Conservation (phyloP, 2,329 filamentous ascomycete genomes). For the Ophiostoma ulmi region DNA sequence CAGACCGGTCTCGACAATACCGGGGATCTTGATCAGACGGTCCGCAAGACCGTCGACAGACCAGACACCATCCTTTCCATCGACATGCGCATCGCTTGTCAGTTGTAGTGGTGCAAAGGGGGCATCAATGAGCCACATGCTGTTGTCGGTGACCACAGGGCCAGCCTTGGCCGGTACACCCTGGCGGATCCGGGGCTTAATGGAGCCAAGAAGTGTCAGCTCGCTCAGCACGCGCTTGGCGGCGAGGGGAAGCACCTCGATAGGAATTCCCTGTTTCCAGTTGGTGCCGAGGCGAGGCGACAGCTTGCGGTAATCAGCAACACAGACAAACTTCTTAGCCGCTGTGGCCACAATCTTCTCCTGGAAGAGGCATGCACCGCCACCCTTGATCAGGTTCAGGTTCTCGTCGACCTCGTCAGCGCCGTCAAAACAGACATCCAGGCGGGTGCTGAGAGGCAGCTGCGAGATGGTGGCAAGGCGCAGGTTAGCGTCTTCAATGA, state of each 20-base stretch:
- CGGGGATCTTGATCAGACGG: constrained; percentile 73
- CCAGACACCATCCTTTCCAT: constrained; percentile 65
- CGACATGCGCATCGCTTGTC: constrained; percentile 34
- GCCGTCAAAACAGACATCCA: constrained; percentile 93
- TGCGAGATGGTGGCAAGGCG: constrained; percentile 72
- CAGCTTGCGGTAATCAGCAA: constrained; percentile 79
- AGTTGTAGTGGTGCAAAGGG: constrained; percentile 73
- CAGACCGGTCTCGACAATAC: constrained; percentile 86
- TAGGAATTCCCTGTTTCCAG: constrained; percentile 81
- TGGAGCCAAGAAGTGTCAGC: constrained; percentile 67
- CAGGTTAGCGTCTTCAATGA: constrained; percentile 75
- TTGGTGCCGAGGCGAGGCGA: constrained; percentile 65
- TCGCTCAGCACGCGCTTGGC: constrained; percentile 70
- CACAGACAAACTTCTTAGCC: constrained; percentile 76
- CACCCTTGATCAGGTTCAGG: constrained; percentile 95
- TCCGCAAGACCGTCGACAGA: constrained; percentile 70
- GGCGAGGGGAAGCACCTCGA: constrained; percentile 86
- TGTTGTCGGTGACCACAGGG: constrained; percentile 74
- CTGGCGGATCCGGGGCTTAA: constrained; percentile 64
- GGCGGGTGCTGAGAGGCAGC: constrained; percentile 51
- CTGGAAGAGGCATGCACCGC: constrained; percentile 94
- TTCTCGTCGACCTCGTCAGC: constrained; percentile 95
- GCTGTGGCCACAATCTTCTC: constrained; percentile 90
- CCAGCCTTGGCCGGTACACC: constrained; percentile 70
- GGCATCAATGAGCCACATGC: constrained; percentile 87